phyloP scores from a whole-genome alignment of 1,139 yeast genomes.

The Magnusiomyces tetraspermus region DNA sequence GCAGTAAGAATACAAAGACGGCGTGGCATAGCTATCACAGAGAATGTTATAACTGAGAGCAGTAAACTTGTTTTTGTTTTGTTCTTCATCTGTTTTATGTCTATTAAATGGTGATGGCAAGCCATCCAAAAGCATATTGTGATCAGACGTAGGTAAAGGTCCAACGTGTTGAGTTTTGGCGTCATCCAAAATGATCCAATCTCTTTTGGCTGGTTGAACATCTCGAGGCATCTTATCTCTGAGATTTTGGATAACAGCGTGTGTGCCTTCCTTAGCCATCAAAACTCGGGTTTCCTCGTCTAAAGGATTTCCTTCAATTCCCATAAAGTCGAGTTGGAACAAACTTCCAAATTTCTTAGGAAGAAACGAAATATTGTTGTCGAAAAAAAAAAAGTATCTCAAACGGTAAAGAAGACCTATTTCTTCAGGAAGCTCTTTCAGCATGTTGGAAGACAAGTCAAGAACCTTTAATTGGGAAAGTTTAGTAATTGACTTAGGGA shows the following conservation, averaged over 20 bases:
- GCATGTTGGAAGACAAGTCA: constrained; percentile 72
- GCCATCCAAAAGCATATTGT: constrained; percentile 27
- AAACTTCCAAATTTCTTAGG: constrained; percentile 84
- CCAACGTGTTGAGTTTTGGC: constrained; percentile 39
- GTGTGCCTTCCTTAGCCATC: constrained; percentile 74
- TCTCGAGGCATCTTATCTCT: constrained; percentile 74
- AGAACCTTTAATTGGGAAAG: constrained; percentile 70
- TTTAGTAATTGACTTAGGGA: constrained; percentile 65
- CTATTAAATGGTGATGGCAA: constrained; percentile 21
- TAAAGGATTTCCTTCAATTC: constrained; percentile 88
- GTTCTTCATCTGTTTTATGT: constrained; percentile 18
- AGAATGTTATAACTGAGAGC: constrained; percentile 80
- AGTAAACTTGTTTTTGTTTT: constrained; percentile 41
- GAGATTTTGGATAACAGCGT: constrained; percentile 66
- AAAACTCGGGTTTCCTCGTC: constrained; percentile 56
- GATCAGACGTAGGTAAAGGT: constrained; percentile 3
- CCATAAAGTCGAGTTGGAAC: constrained; percentile 76
- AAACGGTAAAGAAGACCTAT: constrained; percentile 75
- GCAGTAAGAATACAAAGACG: constrained; percentile 84
- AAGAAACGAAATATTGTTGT: constrained; percentile 63
- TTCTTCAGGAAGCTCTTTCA: constrained; percentile 66
- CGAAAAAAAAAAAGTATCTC: constrained; percentile 77
- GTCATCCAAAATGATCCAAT: constrained; percentile 70
- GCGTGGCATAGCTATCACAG: constrained; percentile 93
- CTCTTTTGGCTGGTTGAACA: constrained; percentile 60